These are phyloP conservation scores for Sphaerulina populicola DNA, from an alignment of 2,329 filamentous ascomycete species.

Conservation along the genomic window DNA sequence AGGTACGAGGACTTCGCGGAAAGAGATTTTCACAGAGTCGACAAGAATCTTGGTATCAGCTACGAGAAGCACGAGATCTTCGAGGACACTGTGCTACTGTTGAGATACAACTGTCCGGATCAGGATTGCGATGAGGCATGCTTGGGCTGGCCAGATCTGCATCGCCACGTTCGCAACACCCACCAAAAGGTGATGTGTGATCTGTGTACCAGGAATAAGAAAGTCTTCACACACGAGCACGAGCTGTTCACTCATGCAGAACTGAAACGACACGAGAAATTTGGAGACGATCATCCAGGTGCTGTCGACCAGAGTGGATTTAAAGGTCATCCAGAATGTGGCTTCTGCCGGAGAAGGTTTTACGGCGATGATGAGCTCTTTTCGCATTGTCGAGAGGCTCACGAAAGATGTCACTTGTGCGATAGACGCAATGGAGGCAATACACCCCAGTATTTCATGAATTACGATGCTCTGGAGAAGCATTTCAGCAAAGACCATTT, in stretches of 20 bases:
- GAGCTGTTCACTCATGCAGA: conserved; percentile 77
- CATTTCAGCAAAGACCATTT: conserved; percentile 88
- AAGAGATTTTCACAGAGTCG: conserved; percentile 64
- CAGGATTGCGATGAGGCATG: conserved; percentile 75
- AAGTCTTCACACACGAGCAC: conserved; percentile 97
- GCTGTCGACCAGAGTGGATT: conserved; percentile 90
- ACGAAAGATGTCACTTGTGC: conserved; percentile 92
- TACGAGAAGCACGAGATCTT: conserved; percentile 85
- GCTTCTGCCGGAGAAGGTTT: conserved; percentile 83
- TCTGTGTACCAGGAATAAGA: conserved; percentile 87
- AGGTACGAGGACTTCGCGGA: conserved; percentile 74
- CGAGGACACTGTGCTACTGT: conserved; percentile 76
- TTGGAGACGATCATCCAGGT: conserved; percentile 84
- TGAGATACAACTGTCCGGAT: conserved; percentile 94
- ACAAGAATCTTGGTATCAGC: conserved; percentile 81
- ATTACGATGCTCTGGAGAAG: conserved; percentile 76
- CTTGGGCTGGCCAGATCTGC: conserved; percentile 67
- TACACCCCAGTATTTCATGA: conserved; percentile 79
- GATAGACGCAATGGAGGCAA: conserved; percentile 57
- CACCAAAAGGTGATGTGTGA: conserved; percentile 89
- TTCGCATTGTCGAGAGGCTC: conserved; percentile 83
- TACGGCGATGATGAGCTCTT: conserved; percentile 95
- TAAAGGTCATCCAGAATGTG: conserved; percentile 88
- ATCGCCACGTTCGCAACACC: conserved; percentile 69
- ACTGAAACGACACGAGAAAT: conserved; percentile 76